phyloP scores from a whole-genome alignment of 2,329 filamentous ascomycete species.

The Ceratocystis cubensis region DNA sequence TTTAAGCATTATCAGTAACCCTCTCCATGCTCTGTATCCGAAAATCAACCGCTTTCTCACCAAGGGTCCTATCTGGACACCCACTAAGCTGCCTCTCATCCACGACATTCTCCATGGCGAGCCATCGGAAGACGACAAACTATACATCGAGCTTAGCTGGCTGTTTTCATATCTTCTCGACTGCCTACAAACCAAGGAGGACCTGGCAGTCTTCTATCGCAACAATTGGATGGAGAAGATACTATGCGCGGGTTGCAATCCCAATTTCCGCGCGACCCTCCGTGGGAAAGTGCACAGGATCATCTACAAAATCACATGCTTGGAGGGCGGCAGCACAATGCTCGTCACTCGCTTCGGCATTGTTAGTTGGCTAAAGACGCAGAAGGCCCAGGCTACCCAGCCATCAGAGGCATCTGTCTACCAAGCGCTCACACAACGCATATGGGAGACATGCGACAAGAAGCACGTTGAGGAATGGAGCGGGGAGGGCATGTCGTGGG shows the following conservation, averaged over 20 bases:
- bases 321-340: conserved; percentile 65
- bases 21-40: conserved; percentile 69
- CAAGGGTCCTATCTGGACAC: conserved; percentile 61
- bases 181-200: conserved; percentile 45
- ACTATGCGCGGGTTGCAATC: conserved; percentile 54
- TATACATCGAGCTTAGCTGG: conserved; percentile 64
- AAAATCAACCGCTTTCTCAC: conserved; percentile 80
- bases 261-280: conserved; percentile 46
- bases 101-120: conserved; percentile 49
- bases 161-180: conserved; percentile 58
- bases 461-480: conserved; percentile 27
- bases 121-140: conserved; percentile 59
- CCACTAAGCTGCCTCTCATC: conserved; percentile 60
- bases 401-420: conserved; percentile 41
- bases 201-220: conserved; percentile 49
- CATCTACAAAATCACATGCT: conserved; percentile 52
- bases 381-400: conserved; percentile 27
- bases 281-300: conserved; percentile 49
- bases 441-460: conserved; percentile 55
- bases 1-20: conserved; percentile 58
- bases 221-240: conserved; percentile 63
- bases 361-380: conserved; percentile 51
- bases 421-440: conserved; percentile 41
- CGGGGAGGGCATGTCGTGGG: conserved; percentile 14
- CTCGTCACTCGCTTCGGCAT: conserved; percentile 64